Evolutionary conservation across 768 basidiomycete species (phyloP), one percentile per base, ranked within the genome.

Genomic region (Russula dissimulans): DNA sequence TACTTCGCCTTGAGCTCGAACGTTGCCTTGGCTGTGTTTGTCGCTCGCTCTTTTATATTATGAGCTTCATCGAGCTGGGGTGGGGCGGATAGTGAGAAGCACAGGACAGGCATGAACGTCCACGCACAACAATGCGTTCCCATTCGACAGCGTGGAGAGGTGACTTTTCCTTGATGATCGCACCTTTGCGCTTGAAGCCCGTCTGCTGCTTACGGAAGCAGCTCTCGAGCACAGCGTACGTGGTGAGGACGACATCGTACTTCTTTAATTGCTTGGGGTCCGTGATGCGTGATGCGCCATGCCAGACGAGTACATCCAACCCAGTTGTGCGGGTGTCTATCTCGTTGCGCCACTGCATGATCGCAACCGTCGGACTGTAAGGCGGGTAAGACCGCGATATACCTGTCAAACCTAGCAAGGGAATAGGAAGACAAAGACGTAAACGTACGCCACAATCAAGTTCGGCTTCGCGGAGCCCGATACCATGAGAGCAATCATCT

Each of bases 1-100:
- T 82, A 91, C 51, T 81, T 81, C 56, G 87, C 82, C 65, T 86
- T 73, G 11, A 99, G 77, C 57, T 93, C 89, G 70, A 99, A 99
- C 0, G 92, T 82, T n/a, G 94, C 95, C 72, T 95, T 97, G 1
- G 95, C 95, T 0, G 95, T 97, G 69, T 95, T 97, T 1, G 91
- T 94, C 4, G 84, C 75, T 4, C 95, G 84, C 69, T 98, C 95
- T 69, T 98, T 98, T 77, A 98, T 97, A 70, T 95, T 97, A 73
- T 97, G 95, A 5, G 95, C 95, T 75, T 97, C 94, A 66, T 97
- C 94, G 46, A 97, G 81, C 88, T 91, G 22, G 26, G 9, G 61
- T 3, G 57, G 15, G 41, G 38, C 31, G 18, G 39, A 54, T 41
- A 18, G 36, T 42, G 43, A 54, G 38, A 18, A 39, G 45, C 60